Evolutionary conservation across 1,139 yeast species (phyloP), one percentile per base, ranked within the genome.

Genomic region (Protomyces gravidus): DNA sequence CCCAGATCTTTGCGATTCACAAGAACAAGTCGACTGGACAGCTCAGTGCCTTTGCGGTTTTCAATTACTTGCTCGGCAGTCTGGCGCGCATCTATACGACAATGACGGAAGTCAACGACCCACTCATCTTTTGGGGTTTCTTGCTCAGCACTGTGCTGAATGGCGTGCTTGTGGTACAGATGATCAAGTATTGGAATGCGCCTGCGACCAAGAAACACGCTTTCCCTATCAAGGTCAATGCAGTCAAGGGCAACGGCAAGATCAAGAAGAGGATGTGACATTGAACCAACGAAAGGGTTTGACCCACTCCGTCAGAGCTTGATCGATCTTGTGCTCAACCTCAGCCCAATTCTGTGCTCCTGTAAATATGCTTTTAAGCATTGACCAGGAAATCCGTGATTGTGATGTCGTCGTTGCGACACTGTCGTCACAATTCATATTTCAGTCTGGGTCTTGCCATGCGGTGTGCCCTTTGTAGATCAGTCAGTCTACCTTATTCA

Each of bases 71-170:
- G 39, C 61, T 79, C 11, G 86, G 86, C 0, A 76, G 84, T 2
- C 70, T 78, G 33, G 78, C 81, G 27, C 74, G 87, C 61, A 80
- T 82, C 15, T 81, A 79, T 67, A 83, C 87, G 39, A 80, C 85
- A 0, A 59, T 78, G 46, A 78, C 76, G 63, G 76, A 75, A 45
- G 73, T 73, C 36, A 67, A 68, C 30, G 77, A 75, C 55, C 68
- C 68, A 13, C 53, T 72, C 58, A 68, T 75, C 36, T 63, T 75
- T 45, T 61, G 66, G 25, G 74, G 75, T 0, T 72, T 70, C 61
- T 59, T 67, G 25, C 69, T 69, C 5, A 71, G 72, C 45, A 72
- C 73, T 2, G 65, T 68, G 0, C 66, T 75, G 53, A 75, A 75
- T 60, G 61, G 67, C 21, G 63, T 74, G 7, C 65, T 75, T 40